These are phyloP conservation scores for Fusarium cicatricum DNA, from an alignment of 2,329 filamentous ascomycete species.

Conservation along the genomic window DNA sequence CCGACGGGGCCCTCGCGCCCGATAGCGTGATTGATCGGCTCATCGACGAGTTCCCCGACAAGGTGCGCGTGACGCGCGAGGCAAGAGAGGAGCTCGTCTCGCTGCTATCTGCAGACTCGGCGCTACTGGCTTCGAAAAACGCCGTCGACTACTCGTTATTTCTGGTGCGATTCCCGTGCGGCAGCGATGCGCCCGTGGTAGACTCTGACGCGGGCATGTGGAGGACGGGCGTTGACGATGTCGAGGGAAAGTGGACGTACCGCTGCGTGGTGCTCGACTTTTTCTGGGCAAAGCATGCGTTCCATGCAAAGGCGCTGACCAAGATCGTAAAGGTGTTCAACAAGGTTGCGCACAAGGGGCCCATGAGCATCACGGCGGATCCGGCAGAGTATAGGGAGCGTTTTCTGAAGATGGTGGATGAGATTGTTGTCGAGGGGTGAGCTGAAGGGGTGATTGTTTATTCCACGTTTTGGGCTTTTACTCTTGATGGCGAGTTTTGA, in stretches of 20 bases:
- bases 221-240: conserved; percentile 68
- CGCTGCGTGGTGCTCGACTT: conserved; percentile 76
- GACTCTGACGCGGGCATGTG: conserved; percentile 52
- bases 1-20: conserved; percentile 68
- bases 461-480: background rate
- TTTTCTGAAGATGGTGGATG: conserved; percentile 59
- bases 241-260: conserved; percentile 72
- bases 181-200: conserved; percentile 2
- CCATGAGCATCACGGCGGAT: conserved; percentile 78
- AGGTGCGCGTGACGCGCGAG: conserved; percentile 63
- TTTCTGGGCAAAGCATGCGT: conserved; percentile 79
- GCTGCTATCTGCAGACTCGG: conserved; percentile 68
- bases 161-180: conserved; percentile 60
- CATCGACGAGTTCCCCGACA: conserved; percentile 73
- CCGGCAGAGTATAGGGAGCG: conserved; percentile 70
- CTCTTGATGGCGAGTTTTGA: too few relatives aligned
- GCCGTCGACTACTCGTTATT: conserved; percentile 81
- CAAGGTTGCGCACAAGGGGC: conserved; percentile 67
- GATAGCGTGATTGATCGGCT: conserved; percentile 72
- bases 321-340: conserved; percentile 71
- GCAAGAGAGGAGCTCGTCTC: conserved; percentile 65
- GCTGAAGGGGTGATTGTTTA: background rate
- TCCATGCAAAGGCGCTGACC: conserved; percentile 72
- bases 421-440: conserved; percentile 50
- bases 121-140: conserved; percentile 67